Conservation (phyloP, 1,284 basidiomycete species). For the Cystobasidium sp. region DNA sequence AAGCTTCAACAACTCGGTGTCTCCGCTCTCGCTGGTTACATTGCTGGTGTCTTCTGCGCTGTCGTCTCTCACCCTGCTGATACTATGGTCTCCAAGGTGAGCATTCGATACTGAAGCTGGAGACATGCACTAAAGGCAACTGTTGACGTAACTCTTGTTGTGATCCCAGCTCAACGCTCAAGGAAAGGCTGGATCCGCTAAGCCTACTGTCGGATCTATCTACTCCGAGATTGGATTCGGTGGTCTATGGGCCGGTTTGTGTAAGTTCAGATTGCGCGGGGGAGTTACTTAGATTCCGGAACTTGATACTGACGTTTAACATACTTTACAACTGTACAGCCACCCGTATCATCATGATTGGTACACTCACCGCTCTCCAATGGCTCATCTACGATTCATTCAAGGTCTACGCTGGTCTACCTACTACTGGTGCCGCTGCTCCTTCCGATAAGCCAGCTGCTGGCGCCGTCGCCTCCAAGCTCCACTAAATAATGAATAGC, state of each 20-base stretch:
- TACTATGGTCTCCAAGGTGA: conserved; percentile 52
- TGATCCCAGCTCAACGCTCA: conserved; percentile 53
- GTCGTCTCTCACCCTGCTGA: conserved; percentile 56
- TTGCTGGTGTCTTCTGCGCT: conserved; percentile 55
- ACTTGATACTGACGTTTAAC: background rate
- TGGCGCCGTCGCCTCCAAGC: conserved; percentile 39
- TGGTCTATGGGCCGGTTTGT: conserved; percentile 53
- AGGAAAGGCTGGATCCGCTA: conserved; percentile 52
- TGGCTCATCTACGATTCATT: conserved; percentile 54
- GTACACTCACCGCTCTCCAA: conserved; percentile 55
- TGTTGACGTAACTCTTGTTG: background rate
- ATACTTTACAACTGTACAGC: background rate
- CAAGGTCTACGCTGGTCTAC: conserved; percentile 40
- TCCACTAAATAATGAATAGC: conserved; percentile 25
- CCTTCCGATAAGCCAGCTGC: conserved; percentile 40
- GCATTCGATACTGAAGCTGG: background rate
- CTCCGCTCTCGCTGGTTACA: conserved; percentile 52
- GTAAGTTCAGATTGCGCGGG: conserved; percentile 44
- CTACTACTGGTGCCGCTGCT: conserved; percentile 44
- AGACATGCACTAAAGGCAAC: background rate
- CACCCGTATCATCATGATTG: conserved; percentile 38
- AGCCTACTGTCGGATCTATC: conserved; percentile 54
- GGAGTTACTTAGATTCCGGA: background rate
- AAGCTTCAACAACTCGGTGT: conserved; percentile 56
- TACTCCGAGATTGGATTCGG: conserved; percentile 55